Conservation (phyloP, 768 basidiomycete species). For the Paxillus involutus region DNA sequence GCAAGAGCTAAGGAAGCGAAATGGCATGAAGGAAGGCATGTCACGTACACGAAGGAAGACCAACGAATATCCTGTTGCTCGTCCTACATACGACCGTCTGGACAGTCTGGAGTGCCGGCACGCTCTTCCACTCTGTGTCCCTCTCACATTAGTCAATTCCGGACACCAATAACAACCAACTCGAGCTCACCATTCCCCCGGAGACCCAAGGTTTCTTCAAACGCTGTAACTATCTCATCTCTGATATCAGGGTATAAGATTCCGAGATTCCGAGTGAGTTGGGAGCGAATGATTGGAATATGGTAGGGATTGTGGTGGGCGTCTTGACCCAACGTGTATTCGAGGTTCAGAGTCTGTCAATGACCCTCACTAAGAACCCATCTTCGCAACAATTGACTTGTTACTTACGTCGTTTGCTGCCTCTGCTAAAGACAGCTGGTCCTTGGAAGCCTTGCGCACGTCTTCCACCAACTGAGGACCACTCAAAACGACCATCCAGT, state of each 20-base stretch:
- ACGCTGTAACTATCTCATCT: constrained; percentile 43
- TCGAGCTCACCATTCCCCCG: constrained; percentile 7
- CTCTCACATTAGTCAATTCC: no score
- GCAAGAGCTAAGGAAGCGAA: background rate
- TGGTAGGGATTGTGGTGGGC: constrained; percentile 31
- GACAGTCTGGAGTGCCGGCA: constrained; percentile 25
- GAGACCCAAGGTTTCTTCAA: constrained; percentile 35
- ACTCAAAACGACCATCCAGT: constrained; percentile 40
- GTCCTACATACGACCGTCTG: constrained; percentile 38
- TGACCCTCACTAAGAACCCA: background rate
- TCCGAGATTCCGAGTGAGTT: constrained; percentile 38
- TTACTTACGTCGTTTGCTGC: constrained; percentile 35
- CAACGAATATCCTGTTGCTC: constrained; percentile 47
- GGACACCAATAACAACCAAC: no score
- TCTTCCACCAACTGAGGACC: constrained; percentile 36
- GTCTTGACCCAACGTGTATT: constrained; percentile 36
- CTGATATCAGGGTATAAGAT: constrained; percentile 38
- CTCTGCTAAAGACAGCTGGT: constrained; percentile 33
- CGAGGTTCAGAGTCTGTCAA: constrained; percentile 33
- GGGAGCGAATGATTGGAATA: constrained; percentile 19
- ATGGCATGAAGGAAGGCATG: background rate
- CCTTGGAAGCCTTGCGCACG: constrained; percentile 37
- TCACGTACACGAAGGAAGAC: constrained; percentile 39
- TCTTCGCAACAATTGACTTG: background rate
- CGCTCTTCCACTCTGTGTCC: constrained; percentile 35